Base-by-base conservation (phyloP, 192 early-diverging fungal genomes). In the Linnemannia hyalina region DNA sequence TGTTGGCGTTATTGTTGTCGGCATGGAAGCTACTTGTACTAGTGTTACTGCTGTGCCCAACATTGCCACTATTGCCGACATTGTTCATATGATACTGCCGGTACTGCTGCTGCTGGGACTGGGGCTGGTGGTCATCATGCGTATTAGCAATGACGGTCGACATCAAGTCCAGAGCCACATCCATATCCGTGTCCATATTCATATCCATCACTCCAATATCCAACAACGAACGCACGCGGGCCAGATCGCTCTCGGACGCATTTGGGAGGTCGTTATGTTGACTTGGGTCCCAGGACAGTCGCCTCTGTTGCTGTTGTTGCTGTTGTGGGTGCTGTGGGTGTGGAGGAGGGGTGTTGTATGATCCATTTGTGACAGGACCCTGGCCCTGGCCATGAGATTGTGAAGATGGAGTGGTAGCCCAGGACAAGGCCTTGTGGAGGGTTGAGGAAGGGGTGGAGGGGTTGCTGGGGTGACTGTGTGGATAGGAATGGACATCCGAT, bases 151-250 rank as follows among this genome's bases (percentile, higher is more conserved):
- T 71, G 16, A 38, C 36, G 8, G 41, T 38, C 22, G 70, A 42
- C 70, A 42, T 42, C 22, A 71, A 71, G 40, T 42, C 35, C 2
- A n/a, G 11, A 4, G 36, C 38, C 20, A 20, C 70, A 71, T 42
- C 70, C 70, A 71, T 42, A 42, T 71, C 70, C 70, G 44, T 40
- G 4, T 71, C 41, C 40, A 71, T 71, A 6, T 71, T 42, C 70
- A 71, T 71, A 7, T 38, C 70, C 36, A 71, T 38, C 70, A 71
- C 70, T 20, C 70, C 70, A 42, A 9, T 38, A 9, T 71, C 70
- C 22, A 65, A 65, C 23, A 42, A 26, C 22, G 38, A 40, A n/a
- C 36, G 70, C 16, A 38, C 70, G n/a, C 70, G 70, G 6, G 38
- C 70, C 36, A 71, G 8, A 9, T 71, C 70, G 41, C 40, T 42